These are phyloP conservation scores for Citrullus mucosospermus DNA, from an alignment of 306 rosid genomes.

Conservation along the genomic window DNA sequence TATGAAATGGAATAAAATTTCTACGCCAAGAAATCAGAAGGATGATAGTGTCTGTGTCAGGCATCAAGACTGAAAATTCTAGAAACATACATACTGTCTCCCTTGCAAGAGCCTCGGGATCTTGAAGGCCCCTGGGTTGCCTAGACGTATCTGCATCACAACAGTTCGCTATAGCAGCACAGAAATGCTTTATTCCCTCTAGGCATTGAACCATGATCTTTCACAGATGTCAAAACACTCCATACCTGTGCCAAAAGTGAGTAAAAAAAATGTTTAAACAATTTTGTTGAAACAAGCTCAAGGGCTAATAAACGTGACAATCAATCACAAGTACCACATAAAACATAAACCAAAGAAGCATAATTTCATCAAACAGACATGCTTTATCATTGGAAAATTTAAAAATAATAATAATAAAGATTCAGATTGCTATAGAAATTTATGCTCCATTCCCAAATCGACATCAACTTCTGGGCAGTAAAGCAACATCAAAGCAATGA, in stretches of 20 bases:
- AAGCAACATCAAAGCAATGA: background rate
- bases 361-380: background rate
- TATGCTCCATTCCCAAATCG: background rate
- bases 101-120: conserved; percentile 83
- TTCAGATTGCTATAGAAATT: background rate
- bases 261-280: background rate
- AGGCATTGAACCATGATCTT: conserved; percentile 78
- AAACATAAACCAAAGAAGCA: background rate
- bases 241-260: conserved; percentile 42
- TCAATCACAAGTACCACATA: background rate
- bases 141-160: conserved; percentile 35
- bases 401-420: background rate
- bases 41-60: background rate
- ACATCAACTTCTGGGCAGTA: background rate
- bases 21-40: background rate
- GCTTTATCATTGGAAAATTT: background rate
- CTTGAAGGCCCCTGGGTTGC: conserved; percentile 51
- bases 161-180: conserved; percentile 38
- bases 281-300: background rate
- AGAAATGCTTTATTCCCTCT: conserved; percentile 68
- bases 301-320: background rate
- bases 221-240: conserved; percentile 53
- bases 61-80: conserved; percentile 12
- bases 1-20: background rate
- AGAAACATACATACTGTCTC: conserved; percentile 72